A percentile compares a stretch with the other conserved stretches of the same genome.
Conservation (phyloP, 108 stramenopile species). For the Cyclotella sp. region DNA sequence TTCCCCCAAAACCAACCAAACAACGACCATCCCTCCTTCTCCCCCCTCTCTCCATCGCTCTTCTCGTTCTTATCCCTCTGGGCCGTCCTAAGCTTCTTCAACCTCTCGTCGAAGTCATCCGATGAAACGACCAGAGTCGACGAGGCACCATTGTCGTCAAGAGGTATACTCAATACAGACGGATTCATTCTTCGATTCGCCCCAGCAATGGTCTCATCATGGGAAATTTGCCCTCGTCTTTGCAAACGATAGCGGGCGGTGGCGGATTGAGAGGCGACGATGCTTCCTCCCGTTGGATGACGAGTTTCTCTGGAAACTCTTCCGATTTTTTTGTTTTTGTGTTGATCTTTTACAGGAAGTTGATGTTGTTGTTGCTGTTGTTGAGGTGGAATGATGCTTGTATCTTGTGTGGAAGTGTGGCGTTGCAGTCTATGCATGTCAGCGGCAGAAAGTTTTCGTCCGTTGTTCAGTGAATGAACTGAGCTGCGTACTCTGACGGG, state of each 20-base stretch:
- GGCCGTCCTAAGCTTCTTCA: neutral
- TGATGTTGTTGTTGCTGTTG: neutral
- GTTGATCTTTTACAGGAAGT: neutral
- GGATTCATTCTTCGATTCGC: neutral
- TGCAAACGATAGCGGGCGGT: slow-evolving; percentile 1
- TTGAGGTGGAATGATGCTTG: neutral
- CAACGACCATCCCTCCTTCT: neutral
- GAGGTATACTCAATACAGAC: neutral
- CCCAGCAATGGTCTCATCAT: no score
- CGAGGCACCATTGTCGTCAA: neutral
- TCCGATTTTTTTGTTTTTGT: neutral
- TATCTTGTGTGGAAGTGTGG: neutral
- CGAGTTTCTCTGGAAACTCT: neutral
- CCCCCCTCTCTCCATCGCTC: neutral
- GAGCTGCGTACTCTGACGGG: neutral
- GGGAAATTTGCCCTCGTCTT: neutral
- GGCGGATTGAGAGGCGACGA: slow-evolving; percentile 13
- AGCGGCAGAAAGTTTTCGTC: slow-evolving; percentile 4
- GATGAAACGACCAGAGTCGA: neutral
- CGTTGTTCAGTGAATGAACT: slow-evolving; percentile 2
- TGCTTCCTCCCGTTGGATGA: neutral
- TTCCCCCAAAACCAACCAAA: slow-evolving; percentile 5
- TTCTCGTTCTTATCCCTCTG: neutral
- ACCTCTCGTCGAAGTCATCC: neutral
- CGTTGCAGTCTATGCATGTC: slow-evolving; percentile 12